Evolutionary conservation across 2,329 filamentous ascomycete species (phyloP).

Genomic region (Plenodomus lindquistii): DNA sequence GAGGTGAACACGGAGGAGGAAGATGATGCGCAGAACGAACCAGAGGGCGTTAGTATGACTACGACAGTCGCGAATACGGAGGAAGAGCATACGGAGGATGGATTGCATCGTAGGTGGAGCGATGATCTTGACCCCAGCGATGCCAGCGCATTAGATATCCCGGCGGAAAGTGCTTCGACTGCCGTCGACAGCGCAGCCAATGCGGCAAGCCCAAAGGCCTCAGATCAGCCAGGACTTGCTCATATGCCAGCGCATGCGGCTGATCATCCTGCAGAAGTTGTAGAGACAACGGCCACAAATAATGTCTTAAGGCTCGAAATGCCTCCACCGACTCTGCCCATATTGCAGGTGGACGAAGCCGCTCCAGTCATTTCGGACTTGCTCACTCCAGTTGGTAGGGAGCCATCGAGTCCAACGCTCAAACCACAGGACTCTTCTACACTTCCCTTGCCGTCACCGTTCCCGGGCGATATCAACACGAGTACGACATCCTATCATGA

Average conservation of each 20-base stretch:
- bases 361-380: slow-evolving; percentile 14
- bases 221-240: no score
- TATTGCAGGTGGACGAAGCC: slow-evolving; percentile 24
- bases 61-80: slow-evolving; percentile 11
- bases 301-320: slow-evolving; percentile 24
- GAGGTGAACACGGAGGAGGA: slow-evolving; percentile 23
- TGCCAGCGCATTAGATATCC: background rate
- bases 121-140: background rate
- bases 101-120: background rate
- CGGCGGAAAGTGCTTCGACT: background rate
- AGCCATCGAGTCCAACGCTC: slow-evolving; percentile 40
- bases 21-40: slow-evolving; percentile 5
- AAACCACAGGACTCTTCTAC: slow-evolving; percentile 41
- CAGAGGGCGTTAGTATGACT: slow-evolving; percentile 9
- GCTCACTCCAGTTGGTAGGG: slow-evolving; percentile 37
- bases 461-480: slow-evolving; percentile 35
- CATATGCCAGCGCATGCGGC: background rate
- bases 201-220: background rate
- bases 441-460: slow-evolving; percentile 44
- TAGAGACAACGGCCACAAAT: slow-evolving; percentile 1
- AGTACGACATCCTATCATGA: slow-evolving; percentile 35
- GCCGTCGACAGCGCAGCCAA: background rate
- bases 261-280: background rate
- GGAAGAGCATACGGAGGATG: slow-evolving; percentile 5
- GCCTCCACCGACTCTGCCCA: slow-evolving; percentile 38